Evolutionary conservation across 495 filamentous ascomycete genomes (phyloP).

Genomic region (Melanomma pulvis-pyrius): DNA sequence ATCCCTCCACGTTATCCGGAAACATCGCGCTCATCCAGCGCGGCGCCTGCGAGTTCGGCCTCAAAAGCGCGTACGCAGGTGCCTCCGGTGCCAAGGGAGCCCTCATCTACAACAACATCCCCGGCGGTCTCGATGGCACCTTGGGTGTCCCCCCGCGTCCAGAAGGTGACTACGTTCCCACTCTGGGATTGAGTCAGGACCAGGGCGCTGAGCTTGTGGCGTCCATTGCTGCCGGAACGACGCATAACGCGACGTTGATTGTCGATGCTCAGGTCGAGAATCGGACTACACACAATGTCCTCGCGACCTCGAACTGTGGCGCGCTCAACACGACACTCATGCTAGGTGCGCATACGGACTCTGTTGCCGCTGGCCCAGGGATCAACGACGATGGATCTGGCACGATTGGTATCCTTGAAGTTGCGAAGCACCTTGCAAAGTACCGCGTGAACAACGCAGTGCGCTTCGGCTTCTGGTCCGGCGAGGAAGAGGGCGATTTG

Average conservation of each 20-base stretch:
- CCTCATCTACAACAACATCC: conserved; percentile 69
- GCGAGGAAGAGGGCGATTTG: conserved; percentile 67
- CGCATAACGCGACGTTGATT: conserved; percentile 34
- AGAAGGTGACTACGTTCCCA: conserved; percentile 54
- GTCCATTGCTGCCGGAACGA: conserved; percentile 44
- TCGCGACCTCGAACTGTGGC: conserved; percentile 67
- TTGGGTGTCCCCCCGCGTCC: conserved; percentile 55
- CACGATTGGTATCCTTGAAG: conserved; percentile 62
- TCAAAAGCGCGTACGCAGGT: conserved; percentile 63
- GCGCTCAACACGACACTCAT: conserved; percentile 66
- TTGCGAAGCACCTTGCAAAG: conserved; percentile 61
- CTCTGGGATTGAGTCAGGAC: conserved; percentile 56
- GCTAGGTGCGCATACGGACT: conserved; percentile 70
- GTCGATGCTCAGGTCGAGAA: conserved; percentile 47
- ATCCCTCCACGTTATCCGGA: conserved; percentile 56
- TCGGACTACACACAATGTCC: conserved; percentile 58
- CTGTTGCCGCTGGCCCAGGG: conserved; percentile 63
- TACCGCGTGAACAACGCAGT: conserved; percentile 67
- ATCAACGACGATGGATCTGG: conserved; percentile 75
- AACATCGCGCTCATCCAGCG: conserved; percentile 66
- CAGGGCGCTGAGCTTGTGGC: conserved; percentile 55
- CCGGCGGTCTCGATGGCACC: conserved; percentile 57
- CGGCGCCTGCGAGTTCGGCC: conserved; percentile 62
- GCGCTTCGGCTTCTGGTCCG: conserved; percentile 71
- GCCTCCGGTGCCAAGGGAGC: conserved; percentile 60